phyloP scores from a whole-genome alignment of 805 yeast species.

The Candida bentonensis region DNA sequence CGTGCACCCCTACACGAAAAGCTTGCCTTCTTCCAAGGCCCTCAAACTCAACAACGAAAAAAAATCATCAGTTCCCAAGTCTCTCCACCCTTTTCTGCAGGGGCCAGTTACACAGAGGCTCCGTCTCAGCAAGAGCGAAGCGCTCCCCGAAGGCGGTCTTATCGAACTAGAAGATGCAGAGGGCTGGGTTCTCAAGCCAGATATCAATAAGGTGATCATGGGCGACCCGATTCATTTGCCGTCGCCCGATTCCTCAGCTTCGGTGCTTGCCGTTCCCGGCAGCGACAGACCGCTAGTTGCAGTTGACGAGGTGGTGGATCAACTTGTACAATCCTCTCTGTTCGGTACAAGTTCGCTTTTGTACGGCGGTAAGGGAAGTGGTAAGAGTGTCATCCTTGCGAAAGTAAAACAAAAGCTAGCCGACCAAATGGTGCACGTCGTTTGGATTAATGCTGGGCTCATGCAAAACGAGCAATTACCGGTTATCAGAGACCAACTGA shows the following conservation, averaged over 20 bases:
- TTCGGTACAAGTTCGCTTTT: conserved; percentile 45
- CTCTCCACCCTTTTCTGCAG: conserved; percentile 7
- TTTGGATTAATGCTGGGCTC: conserved; percentile 40
- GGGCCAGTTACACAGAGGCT: conserved; percentile 30
- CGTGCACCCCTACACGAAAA: conserved; percentile 39
- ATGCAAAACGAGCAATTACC: conserved; percentile 41
- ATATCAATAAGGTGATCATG: background rate
- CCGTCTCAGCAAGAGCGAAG: conserved; percentile 29
- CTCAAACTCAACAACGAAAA: conserved; percentile 6
- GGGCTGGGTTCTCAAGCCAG: conserved; percentile 24
- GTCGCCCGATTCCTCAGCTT: conserved; percentile 9
- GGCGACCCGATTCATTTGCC: conserved; percentile 8
- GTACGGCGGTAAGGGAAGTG: conserved; percentile 69
- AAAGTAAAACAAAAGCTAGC: conserved; percentile 27
- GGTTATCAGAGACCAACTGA: conserved; percentile 30
- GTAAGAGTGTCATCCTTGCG: conserved; percentile 49
- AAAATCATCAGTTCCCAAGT: conserved; percentile 7
- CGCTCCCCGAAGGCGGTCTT: conserved; percentile 47
- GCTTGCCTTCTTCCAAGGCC: conserved; percentile 7
- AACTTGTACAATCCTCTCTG: conserved; percentile 27
- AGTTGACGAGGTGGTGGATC: conserved; percentile 30
- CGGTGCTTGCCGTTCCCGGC: background rate
- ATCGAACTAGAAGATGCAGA: conserved; percentile 34
- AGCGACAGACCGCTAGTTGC: conserved; percentile 35
- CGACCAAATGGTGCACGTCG: conserved; percentile 28